Conservation (phyloP, 495 filamentous ascomycete genomes). For the Penicillium bovifimosum region DNA sequence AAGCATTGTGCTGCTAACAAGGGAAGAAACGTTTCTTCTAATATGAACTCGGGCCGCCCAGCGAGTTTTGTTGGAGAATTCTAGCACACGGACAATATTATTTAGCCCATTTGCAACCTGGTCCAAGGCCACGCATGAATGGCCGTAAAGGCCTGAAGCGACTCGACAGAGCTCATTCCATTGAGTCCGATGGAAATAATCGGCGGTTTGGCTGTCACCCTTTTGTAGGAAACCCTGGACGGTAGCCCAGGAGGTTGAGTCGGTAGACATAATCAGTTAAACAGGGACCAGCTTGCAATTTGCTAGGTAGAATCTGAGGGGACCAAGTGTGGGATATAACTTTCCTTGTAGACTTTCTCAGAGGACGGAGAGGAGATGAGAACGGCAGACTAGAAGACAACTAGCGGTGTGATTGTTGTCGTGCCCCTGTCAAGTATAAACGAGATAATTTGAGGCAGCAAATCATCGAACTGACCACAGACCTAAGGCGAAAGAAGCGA, state of each 20-base stretch:
- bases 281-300: too few relatives aligned
- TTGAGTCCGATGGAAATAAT: conserved; percentile 1
- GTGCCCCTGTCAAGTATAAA: too few relatives aligned
- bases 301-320: too few relatives aligned
- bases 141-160: not conserved
- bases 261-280: conserved; percentile 1
- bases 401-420: too few relatives aligned
- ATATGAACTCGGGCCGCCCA: conserved; percentile 2
- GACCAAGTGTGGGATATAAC: too few relatives aligned
- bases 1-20: not conserved
- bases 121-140: not conserved
- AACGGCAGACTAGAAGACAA: too few relatives aligned
- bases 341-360: too few relatives aligned
- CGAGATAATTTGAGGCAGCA: too few relatives aligned
- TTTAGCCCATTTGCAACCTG: not conserved
- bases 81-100: conserved; percentile 1
- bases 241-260: conserved; percentile 1
- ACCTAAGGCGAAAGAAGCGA: too few relatives aligned
- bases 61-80: not conserved
- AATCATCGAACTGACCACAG: too few relatives aligned
- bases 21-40: not conserved
- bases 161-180: not conserved
- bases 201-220: not conserved
- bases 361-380: too few relatives aligned
- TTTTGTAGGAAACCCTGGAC: conserved; percentile 2